Base-by-base conservation (phyloP, 208 protist species). In the Wallacemonas sp. region DNA sequence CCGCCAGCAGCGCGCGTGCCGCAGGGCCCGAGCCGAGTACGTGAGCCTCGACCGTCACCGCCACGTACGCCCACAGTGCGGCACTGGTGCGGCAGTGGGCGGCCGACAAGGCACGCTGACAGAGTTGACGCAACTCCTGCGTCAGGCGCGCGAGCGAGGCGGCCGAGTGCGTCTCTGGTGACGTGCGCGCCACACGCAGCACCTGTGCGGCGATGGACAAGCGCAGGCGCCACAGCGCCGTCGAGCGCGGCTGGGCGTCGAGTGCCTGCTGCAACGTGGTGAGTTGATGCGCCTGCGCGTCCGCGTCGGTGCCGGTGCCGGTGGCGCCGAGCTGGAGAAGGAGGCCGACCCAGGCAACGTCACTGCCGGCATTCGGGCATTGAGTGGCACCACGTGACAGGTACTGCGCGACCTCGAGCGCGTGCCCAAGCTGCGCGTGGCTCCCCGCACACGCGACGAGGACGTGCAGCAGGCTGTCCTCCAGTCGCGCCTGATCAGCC, bases 51-150 rank as follows among this genome's bases (percentile, higher is more conserved):
- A 94, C 63, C 1, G 52, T 71, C 16, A 76, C 67, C 20, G 85
- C 89, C 10, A 77, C 76, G 64, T 86, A 94, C 48, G 81, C 74
- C 86, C 89, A 94, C n/a, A 92, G 66, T 0, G 67, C 61, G 11
- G 77, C 74, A 10, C 65, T 61, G 38, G 38, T 33, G 18, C 70
- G 62, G 62, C 85, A 90, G 81, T 94, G 82, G 8, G 74, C 73
- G 1, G 26, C 14, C 41, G 57, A 44, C 10, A 94, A 41, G 0
- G 85, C 84, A 14, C 41, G 61, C 16, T 64, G 72, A 67, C 74
- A 88, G 5, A 89, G 62, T 31, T 50, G 39, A 5, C 89, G 85
- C 31, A 92, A 57, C 33, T 79, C 76, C 1, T 49, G 32, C 1
- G 31, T 25, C 16, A 38, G 41, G 1, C 55, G 44, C 3, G 16